Conservation (phyloP, 2,329 filamentous ascomycete genomes). For the Xylaria sp. region DNA sequence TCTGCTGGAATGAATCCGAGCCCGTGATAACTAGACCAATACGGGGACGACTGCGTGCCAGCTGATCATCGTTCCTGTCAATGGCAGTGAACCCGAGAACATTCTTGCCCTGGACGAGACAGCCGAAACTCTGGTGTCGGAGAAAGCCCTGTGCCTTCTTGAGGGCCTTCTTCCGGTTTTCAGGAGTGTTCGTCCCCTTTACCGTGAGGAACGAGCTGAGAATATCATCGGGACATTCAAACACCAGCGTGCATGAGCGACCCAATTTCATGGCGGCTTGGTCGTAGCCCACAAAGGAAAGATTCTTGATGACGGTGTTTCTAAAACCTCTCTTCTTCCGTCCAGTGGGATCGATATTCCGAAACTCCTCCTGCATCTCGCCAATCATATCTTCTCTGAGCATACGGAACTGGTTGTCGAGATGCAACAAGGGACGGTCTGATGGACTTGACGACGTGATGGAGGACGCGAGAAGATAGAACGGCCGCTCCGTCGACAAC, state of each 20-base stretch:
- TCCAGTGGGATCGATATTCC: conserved; percentile 40
- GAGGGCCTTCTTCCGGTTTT: conserved; percentile 41
- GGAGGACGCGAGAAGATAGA: conserved; percentile 49
- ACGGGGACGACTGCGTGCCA: conserved; percentile 16
- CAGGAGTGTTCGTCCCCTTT: conserved; percentile 14
- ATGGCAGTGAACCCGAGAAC: conserved; percentile 53
- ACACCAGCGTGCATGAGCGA: conserved; percentile 36
- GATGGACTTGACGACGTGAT: conserved; percentile 37
- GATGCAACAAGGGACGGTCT: conserved; percentile 43
- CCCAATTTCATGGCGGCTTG: conserved; percentile 29
- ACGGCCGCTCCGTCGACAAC: conserved; percentile 45
- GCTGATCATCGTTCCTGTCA: conserved; percentile 22
- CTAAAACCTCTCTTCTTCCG: conserved; percentile 26
- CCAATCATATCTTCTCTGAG: conserved; percentile 66
- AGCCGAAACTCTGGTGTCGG: conserved; percentile 57
- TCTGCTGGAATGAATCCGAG: conserved; percentile 39
- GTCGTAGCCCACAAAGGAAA: conserved; percentile 34
- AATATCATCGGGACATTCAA: conserved; percentile 41
- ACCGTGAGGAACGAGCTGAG: conserved; percentile 34
- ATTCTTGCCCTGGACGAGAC: conserved; percentile 45
- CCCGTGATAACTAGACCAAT: conserved; percentile 36
- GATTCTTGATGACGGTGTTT: conserved; percentile 29
- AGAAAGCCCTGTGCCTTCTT: conserved; percentile 45
- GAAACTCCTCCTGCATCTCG: conserved; percentile 56
- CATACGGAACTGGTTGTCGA: conserved; percentile 68